These are phyloP conservation scores for Aspergillus jensenii DNA, from an alignment of 2,329 filamentous ascomycete species.

Conservation along the genomic window DNA sequence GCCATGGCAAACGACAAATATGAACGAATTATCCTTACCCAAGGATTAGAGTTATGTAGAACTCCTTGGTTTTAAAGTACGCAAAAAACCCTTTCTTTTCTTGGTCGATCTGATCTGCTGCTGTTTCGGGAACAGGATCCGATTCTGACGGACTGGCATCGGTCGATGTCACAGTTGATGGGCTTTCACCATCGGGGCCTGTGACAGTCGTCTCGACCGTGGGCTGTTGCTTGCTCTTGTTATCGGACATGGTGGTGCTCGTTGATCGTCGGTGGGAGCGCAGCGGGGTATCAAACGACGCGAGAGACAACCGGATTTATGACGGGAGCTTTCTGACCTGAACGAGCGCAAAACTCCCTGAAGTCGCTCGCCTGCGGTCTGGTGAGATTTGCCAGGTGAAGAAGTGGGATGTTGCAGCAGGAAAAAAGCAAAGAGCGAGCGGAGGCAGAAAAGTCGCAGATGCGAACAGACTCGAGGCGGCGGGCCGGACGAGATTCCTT, in stretches of 20 bases:
- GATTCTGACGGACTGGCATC: slow-evolving; percentile 16
- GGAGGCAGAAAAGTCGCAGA: slow-evolving; percentile 4
- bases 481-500: neutral
- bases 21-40: slow-evolving; percentile 52
- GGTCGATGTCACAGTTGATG: slow-evolving; percentile 17
- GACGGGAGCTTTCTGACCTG: slow-evolving; percentile 48
- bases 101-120: slow-evolving; percentile 40
- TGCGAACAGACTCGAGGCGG: slow-evolving; percentile 1
- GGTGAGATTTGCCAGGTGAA: slow-evolving; percentile 9
- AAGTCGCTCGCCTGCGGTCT: slow-evolving; percentile 52
- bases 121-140: slow-evolving; percentile 19
- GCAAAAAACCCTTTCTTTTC: slow-evolving; percentile 56
- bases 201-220: slow-evolving; percentile 23
- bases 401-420: neutral
- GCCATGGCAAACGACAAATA: neutral
- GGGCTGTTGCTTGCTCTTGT: slow-evolving; percentile 26
- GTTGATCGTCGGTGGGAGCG: neutral
- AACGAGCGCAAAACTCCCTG: slow-evolving; percentile 58
- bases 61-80: slow-evolving; percentile 81
- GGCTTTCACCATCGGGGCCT: slow-evolving; percentile 16
- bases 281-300: neutral
- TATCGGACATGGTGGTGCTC: slow-evolving; percentile 25
- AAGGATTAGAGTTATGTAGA: slow-evolving; percentile 78
- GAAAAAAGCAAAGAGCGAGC: slow-evolving; percentile 9
- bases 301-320: neutral